Base-by-base conservation (phyloP, 441 rosid species). In the Macaranga tanarius region DNA sequence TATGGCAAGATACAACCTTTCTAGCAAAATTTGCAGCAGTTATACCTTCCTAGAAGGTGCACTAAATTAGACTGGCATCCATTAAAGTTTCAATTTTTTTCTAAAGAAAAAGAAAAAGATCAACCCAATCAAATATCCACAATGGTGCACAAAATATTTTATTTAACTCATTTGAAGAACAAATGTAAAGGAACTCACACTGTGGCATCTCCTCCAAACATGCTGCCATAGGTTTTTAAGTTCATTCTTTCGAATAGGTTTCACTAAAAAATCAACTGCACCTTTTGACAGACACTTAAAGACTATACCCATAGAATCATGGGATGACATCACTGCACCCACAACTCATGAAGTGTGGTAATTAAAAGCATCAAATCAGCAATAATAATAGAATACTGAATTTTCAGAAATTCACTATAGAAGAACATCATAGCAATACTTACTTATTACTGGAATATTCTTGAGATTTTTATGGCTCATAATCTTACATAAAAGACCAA, bases 221-320 rank as follows among this genome's bases (percentile, higher is more conserved):
- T 92, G 97, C 84, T 94, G 98, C 96, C 98, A 94, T 31, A 92
- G 90, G 73, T 83, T 94, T 80, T 89, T 90, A 67, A 94, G 88
- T 75, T 92, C 96, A 72, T 94, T 94, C 88, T 92, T 94, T 77
- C 97, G 84, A 71, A 94, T 87, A 26, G 98, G 97, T 76, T 94
- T 92, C 76, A 89, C 97, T 67, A 94, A 81, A 85, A 90, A 92
- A 79, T 92, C 97, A 83, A 86, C 96, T 9, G 98, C 98, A 67
- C 96, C 98, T 77, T 85, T 89, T 69, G 98, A 92, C 79, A 94
- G 81, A 84, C 97, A 92, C 84, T 87, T 87, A 70, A 92, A 92
- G 76, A 94, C 98, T 78, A 94, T 72, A 82, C 84, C 86, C 92
- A 92, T 90, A 15, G 95, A 90, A 74, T 89, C 98, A 77, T 85